phyloP scores from a whole-genome alignment of 2,329 filamentous ascomycete genomes.

The Monilinia fructicola region DNA sequence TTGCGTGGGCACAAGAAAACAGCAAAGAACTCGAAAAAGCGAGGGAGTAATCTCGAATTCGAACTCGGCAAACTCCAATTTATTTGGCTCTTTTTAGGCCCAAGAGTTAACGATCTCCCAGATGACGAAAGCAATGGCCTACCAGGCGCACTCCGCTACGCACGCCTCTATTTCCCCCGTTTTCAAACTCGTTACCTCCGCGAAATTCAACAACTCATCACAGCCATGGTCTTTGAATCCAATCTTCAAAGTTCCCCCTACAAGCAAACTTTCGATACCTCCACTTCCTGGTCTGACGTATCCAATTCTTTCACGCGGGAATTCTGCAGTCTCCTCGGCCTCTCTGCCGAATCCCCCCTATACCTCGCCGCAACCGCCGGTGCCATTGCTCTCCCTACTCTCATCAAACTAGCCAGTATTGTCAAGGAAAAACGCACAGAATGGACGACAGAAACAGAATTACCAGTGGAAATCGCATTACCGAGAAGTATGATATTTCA shows the following conservation, averaged over 20 bases:
- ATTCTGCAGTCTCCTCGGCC: constrained; percentile 86
- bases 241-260: constrained; percentile 81
- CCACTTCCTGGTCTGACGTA: constrained; percentile 77
- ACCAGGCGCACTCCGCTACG: constrained; percentile 71
- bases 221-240: constrained; percentile 74
- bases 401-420: constrained; percentile 84
- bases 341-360: constrained; percentile 88
- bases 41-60: constrained; percentile 92
- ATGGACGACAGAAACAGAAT: constrained; percentile 89
- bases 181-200: constrained; percentile 73
- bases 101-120: constrained; percentile 53
- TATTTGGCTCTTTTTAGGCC: constrained; percentile 78
- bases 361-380: constrained; percentile 92
- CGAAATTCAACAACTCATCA: constrained; percentile 79
- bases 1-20: constrained; percentile 78
- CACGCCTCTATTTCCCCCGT: constrained; percentile 66
- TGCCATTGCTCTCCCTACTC: constrained; percentile 82
- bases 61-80: constrained; percentile 89
- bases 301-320: constrained; percentile 86
- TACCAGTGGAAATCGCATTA: constrained; percentile 72
- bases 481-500: constrained; percentile 72
- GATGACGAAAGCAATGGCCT: constrained; percentile 57
- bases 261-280: constrained; percentile 70
- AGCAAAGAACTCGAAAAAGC: constrained; percentile 67
- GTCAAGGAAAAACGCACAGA: constrained; percentile 88